Evolutionary conservation across 2,329 filamentous ascomycete species (phyloP).

Genomic region (Scedosporium minutisporum): DNA sequence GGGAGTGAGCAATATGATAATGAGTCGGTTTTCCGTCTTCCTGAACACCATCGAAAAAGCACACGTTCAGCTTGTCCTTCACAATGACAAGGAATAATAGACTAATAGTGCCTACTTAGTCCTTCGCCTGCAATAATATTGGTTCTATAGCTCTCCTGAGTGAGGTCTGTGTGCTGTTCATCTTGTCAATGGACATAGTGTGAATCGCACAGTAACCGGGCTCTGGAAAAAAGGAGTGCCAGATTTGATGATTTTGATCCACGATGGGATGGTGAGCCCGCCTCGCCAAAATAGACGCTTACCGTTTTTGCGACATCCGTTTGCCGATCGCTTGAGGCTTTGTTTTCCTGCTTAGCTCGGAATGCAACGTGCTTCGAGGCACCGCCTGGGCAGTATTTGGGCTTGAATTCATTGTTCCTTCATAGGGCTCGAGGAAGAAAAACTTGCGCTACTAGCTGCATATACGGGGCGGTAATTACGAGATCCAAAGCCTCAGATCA

Average conservation of each 20-base stretch:
- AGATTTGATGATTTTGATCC: no score
- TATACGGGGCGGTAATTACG: no score
- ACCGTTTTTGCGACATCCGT: not conserved
- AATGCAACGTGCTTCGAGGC: not conserved
- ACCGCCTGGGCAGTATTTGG: not conserved
- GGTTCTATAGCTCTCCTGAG: not conserved
- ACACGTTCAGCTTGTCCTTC: not conserved
- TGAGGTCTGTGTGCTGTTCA: not conserved
- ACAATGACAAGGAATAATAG: not conserved
- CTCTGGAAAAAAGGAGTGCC: not conserved
- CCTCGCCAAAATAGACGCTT: not conserved
- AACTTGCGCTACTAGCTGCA: no score
- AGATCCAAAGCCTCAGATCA: no score
- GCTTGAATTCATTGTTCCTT: not conserved
- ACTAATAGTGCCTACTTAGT: no score
- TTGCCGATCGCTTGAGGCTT: not conserved
- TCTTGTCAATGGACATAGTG: not conserved
- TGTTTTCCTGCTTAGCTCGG: not conserved
- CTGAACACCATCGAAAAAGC: not conserved
- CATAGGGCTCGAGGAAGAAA: no score
- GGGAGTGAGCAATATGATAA: no score
- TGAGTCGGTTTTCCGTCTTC: not conserved
- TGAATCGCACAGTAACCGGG: not conserved
- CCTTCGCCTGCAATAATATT: not conserved
- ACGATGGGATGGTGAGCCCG: no score